Conservation (phyloP, 805 yeast species). For the Priceomyces castillae region DNA sequence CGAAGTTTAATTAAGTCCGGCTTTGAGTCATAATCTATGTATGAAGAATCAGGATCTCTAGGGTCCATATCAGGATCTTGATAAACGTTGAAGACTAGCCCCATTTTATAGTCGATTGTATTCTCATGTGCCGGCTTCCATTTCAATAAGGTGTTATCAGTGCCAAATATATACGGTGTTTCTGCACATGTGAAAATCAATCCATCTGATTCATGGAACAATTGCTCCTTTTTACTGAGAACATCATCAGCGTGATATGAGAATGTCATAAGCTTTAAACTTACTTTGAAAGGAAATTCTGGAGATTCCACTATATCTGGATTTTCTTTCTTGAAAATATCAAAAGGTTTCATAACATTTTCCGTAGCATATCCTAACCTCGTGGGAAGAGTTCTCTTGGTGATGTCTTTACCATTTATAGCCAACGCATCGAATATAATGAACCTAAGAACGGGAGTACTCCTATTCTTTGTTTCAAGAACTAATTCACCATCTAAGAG, state of each 20-base stretch:
- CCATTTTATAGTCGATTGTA: constrained; percentile 81
- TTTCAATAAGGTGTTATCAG: constrained; percentile 80
- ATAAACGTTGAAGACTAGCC: constrained; percentile 54
- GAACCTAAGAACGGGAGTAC: constrained; percentile 55
- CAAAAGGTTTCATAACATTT: constrained; percentile 79
- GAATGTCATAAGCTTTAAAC: constrained; percentile 84
- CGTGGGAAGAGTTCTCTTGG: constrained; percentile 69
- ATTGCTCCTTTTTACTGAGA: constrained; percentile 62
- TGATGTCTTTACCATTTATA: constrained; percentile 69
- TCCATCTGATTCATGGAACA: constrained; percentile 92
- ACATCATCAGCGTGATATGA: constrained; percentile 77
- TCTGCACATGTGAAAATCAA: constrained; percentile 88
- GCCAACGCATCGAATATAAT: constrained; percentile 91
- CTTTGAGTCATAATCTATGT: constrained; percentile 75
- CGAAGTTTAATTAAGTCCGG: constrained; percentile 62
- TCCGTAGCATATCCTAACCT: constrained; percentile 85
- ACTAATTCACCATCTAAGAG: constrained; percentile 94
- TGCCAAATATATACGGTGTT: constrained; percentile 83
- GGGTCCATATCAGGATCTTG: constrained; percentile 65
- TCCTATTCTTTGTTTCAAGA: constrained; percentile 60
- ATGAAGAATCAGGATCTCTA: constrained; percentile 67
- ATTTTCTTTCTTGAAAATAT: constrained; percentile 58
- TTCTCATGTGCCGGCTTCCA: constrained; percentile 99
- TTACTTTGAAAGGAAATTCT: constrained; percentile 78
- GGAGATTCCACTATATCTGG: constrained; percentile 68